These are phyloP conservation scores for Epichloe scottii DNA, from an alignment of 2,329 filamentous ascomycete genomes.

Conservation along the genomic window DNA sequence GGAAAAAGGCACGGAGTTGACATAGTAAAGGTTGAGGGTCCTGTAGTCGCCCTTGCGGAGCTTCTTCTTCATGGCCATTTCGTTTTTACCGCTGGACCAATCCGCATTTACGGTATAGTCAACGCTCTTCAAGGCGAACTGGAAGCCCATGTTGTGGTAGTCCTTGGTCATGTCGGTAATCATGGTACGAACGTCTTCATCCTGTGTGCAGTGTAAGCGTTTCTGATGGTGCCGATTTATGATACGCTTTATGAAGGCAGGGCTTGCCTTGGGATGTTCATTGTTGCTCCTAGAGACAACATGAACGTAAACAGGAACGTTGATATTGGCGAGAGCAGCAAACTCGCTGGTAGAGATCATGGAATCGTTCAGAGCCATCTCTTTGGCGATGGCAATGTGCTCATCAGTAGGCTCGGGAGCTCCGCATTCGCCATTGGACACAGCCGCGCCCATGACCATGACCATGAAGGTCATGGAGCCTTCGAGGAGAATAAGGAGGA, in stretches of 20 bases:
- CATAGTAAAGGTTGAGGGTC: conserved; percentile 31
- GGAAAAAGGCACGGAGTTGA: conserved; percentile 8
- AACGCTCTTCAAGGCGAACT: neutral
- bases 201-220: neutral
- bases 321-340: neutral
- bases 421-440: neutral
- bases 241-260: neutral
- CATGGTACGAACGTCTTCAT: neutral
- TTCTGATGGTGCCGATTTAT: neutral
- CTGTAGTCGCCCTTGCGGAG: conserved; percentile 25
- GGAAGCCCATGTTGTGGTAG: neutral
- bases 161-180: neutral
- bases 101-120: neutral
- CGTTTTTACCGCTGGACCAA: neutral
- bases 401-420: conserved; percentile 2
- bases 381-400: neutral
- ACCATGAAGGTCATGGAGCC: neutral
- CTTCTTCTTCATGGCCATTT: neutral
- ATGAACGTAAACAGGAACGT: conserved; percentile 2
- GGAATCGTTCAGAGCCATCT: neutral
- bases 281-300: neutral
- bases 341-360: neutral
- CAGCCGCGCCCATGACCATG: neutral
- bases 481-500: neutral
- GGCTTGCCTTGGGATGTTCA: neutral